phyloP scores from a whole-genome alignment of 306 rosid species.

The Luffa acutangula region DNA sequence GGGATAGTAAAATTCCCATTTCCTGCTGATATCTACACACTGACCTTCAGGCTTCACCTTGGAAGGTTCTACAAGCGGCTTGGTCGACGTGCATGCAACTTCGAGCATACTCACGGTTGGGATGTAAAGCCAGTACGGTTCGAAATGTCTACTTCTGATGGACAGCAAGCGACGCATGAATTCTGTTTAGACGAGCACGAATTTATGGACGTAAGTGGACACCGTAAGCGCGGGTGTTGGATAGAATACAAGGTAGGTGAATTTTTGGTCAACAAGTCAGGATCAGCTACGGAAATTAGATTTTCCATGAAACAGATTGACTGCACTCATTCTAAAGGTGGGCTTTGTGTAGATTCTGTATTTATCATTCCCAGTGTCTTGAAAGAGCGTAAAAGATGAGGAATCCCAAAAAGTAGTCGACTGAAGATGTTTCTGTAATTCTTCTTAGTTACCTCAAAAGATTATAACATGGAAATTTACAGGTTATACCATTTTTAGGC shows the following conservation, averaged over 20 bases:
- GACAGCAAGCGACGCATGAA: constrained; percentile 52
- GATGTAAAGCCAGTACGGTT: constrained; percentile 68
- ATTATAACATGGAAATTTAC: constrained; percentile 7
- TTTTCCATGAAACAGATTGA: constrained; percentile 97
- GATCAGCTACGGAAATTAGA: constrained; percentile 54
- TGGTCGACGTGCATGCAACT: constrained; percentile 64
- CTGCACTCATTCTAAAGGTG: constrained; percentile 94
- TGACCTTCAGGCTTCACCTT: constrained; percentile 77
- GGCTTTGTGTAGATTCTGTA: constrained; percentile 89
- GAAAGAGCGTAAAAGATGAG: constrained; percentile 39
- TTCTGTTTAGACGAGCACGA: constrained; percentile 58
- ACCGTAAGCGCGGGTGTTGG: constrained; percentile 78
- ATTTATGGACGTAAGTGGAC: constrained; percentile 34
- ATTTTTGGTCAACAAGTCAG: constrained; percentile 44
- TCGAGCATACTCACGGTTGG: constrained; percentile 95
- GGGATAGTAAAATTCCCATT: constrained; percentile 67
- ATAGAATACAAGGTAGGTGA: constrained; percentile 97
- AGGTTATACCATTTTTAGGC: constrained; percentile 9
- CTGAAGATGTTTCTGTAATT: neutral
- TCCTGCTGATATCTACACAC: constrained; percentile 73
- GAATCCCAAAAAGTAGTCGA: constrained; percentile 33
- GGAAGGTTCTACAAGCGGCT: constrained; percentile 75
- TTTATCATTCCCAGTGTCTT: constrained; percentile 62
- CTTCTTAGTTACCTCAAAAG: neutral
- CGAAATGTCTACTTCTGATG: constrained; percentile 59